Conservation (phyloP, 1,284 basidiomycete species). For the Takashimella tepidaria region DNA sequence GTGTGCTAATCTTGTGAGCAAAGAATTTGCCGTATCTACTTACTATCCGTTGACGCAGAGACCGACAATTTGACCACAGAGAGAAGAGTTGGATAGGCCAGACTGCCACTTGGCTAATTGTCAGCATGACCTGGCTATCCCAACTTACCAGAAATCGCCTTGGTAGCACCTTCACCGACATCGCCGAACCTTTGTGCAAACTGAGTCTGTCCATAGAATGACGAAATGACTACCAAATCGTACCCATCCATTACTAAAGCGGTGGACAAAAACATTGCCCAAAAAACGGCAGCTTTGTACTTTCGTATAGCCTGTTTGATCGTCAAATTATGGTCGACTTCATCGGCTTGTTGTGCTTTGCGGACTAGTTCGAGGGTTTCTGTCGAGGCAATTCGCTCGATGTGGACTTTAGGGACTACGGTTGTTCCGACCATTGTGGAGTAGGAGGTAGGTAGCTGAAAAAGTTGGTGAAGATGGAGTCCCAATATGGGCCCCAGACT, state of each 20-base stretch:
- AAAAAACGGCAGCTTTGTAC: conserved; percentile 23
- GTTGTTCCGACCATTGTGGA: not conserved
- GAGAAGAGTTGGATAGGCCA: conserved; percentile 41
- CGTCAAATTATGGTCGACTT: conserved; percentile 6
- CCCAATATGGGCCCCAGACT: not conserved
- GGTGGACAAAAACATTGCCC: conserved; percentile 23
- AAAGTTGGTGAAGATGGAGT: not conserved
- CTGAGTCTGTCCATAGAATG: conserved; percentile 32
- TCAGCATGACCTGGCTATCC: conserved; percentile 23
- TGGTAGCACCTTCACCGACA: conserved; percentile 8
- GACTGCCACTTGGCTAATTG: conserved; percentile 48
- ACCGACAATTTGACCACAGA: conserved; percentile 43
- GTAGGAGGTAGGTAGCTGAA: not conserved
- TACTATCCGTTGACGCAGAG: conserved; percentile 45
- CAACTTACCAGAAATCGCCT: conserved; percentile 12
- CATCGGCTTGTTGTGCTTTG: conserved; percentile 5
- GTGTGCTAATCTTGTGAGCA: too few species aligned
- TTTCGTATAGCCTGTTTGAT: conserved; percentile 21
- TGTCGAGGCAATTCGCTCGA: not conserved
- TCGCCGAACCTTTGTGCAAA: conserved; percentile 28
- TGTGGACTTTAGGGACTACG: not conserved
- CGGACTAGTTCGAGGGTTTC: conserved; percentile 5
- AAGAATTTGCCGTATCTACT: too few species aligned
- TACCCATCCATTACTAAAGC: conserved; percentile 35
- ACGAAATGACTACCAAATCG: conserved; percentile 18